phyloP scores from a whole-genome alignment of 768 basidiomycete species.

The Cystobasidium tubakii region DNA sequence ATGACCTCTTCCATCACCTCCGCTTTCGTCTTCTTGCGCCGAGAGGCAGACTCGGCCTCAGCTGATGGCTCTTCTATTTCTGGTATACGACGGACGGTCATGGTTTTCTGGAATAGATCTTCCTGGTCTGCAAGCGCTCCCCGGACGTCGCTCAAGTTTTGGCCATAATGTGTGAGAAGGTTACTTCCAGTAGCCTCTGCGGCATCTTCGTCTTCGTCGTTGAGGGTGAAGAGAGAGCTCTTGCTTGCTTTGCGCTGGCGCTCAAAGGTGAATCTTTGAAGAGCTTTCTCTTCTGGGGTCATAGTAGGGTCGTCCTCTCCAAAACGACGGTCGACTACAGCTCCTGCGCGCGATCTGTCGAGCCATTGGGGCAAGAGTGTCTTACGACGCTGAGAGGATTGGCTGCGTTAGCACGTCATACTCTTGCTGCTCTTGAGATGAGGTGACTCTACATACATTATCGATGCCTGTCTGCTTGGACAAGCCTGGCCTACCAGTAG shows the following conservation, averaged over 20 bases:
- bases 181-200: conserved; percentile 39
- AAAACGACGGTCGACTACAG: conserved; percentile 82
- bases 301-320: conserved; percentile 90
- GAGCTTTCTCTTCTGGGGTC: conserved; percentile 92
- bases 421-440: no score
- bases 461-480: conserved; percentile 33
- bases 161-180: conserved; percentile 75
- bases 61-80: conserved; percentile 53
- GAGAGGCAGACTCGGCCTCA: conserved; percentile 41
- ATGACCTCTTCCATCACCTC: conserved; percentile 98
- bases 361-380: conserved; percentile 81
- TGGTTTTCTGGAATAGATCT: conserved; percentile 58
- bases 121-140: conserved; percentile 34
- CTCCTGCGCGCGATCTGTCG: conserved; percentile 55
- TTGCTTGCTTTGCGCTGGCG: conserved; percentile 65
- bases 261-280: conserved; percentile 90
- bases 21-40: conserved; percentile 80
- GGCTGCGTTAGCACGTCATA: not conserved
- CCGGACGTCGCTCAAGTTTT: conserved; percentile 63
- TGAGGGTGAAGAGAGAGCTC: conserved; percentile 75
- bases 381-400: conserved; percentile 50
- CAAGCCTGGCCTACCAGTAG: conserved; percentile 25
- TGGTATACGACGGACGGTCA: conserved; percentile 59
- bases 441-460: conserved; percentile 2
- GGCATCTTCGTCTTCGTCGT: conserved; percentile 58